Percentiles rank a stretch among this genome's conserved stretches.
Conservation (phyloP, 768 basidiomycete genomes). For the Roridomyces roridus region DNA sequence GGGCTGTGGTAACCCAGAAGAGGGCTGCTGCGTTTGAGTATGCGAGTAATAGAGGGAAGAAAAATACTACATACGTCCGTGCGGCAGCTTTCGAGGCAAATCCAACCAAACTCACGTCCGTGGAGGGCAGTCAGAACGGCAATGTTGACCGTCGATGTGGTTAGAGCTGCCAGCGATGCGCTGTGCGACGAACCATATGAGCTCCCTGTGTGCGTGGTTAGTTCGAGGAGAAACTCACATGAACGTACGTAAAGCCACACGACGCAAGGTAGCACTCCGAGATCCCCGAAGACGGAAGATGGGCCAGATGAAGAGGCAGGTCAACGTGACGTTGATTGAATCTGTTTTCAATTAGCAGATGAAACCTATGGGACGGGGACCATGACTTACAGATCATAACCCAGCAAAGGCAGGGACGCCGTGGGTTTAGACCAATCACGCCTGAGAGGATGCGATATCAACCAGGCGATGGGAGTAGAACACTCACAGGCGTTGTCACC, state of each 20-base stretch:
- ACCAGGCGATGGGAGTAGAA: background rate
- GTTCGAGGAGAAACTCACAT: conserved; percentile 34
- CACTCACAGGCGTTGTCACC: conserved; percentile 41
- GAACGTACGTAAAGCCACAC: conserved; percentile 48
- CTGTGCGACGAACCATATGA: too few species aligned
- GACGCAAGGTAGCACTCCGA: conserved; percentile 38
- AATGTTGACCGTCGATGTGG: conserved; percentile 55
- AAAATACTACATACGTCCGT: conserved; percentile 37
- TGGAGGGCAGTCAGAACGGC: conserved; percentile 49
- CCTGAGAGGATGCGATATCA: background rate
- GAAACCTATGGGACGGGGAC: background rate
- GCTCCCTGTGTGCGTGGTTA: background rate
- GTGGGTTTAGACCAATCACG: conserved; percentile 52
- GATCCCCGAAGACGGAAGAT: conserved; percentile 36
- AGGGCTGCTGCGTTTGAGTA: conserved; percentile 44
- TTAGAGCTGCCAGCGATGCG: conserved; percentile 52
- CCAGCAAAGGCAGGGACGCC: conserved; percentile 49
- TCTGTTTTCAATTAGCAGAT: background rate
- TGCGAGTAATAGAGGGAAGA: background rate
- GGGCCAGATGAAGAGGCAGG: conserved; percentile 53
- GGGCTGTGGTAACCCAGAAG: conserved; percentile 59
- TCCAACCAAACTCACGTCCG: conserved; percentile 53
- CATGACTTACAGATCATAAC: conserved; percentile 51
- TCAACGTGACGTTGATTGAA: conserved; percentile 43
- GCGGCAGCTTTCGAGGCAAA: conserved; percentile 48